These are phyloP conservation scores for Amoebophrya sp. DNA, from an alignment of 169 alveolate genomes.

Conservation along the genomic window DNA sequence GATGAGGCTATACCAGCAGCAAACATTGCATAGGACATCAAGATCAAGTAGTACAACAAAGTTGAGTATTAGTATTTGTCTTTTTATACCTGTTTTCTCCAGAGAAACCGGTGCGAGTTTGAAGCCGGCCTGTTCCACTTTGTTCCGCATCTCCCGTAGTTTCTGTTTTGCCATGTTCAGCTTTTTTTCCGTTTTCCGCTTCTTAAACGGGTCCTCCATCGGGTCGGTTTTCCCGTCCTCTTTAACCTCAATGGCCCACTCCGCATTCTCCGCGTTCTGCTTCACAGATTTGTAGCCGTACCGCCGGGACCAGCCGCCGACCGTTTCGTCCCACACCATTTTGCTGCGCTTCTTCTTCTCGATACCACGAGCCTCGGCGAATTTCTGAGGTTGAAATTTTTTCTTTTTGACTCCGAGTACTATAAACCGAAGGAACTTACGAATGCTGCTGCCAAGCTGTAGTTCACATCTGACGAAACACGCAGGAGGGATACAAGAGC, in stretches of 20 bases:
- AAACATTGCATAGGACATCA: too few relatives aligned
- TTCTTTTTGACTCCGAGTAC: too few relatives aligned
- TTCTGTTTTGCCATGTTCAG: background rate
- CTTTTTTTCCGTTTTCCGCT: background rate
- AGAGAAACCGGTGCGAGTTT: background rate
- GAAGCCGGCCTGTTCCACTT: conserved; percentile 10
- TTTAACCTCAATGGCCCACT: background rate
- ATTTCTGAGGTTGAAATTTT: background rate
- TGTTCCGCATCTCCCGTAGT: conserved; percentile 1
- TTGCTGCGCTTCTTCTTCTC: background rate
- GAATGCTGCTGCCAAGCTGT: too few relatives aligned
- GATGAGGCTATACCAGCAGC: too few relatives aligned
- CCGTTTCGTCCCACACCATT: background rate
- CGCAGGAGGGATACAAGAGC: too few relatives aligned
- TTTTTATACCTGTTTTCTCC: conserved; percentile 17
- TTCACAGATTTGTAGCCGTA: background rate
- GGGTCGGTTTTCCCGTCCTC: conserved; percentile 15
- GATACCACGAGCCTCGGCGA: background rate
- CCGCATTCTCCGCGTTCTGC: background rate
- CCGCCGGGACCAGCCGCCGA: background rate
- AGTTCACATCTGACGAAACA: too few relatives aligned
- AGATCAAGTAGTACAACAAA: too few relatives aligned
- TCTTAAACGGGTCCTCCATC: background rate
- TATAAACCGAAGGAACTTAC: too few relatives aligned
- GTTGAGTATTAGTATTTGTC: too few relatives aligned